phyloP scores from a whole-genome alignment of 345 rosid species.

The Luvunga scandens region DNA sequence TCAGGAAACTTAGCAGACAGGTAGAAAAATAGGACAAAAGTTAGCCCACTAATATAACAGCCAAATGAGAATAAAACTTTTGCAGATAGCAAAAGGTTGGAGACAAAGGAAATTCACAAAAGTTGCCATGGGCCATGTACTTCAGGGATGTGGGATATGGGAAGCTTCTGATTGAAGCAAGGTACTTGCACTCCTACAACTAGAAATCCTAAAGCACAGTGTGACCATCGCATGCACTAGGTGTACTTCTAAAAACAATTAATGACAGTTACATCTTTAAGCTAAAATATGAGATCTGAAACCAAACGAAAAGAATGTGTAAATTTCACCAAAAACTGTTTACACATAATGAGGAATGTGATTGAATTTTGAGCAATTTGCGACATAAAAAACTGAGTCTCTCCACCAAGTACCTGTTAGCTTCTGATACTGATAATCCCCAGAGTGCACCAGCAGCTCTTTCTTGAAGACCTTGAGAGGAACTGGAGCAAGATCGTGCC shows the following conservation, averaged over 20 bases:
- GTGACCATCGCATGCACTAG: background rate
- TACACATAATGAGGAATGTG: background rate
- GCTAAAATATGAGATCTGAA: background rate
- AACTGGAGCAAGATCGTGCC: conserved; percentile 32
- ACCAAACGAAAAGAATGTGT: background rate
- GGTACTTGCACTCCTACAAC: background rate
- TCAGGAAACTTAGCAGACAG: background rate
- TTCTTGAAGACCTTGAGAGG: conserved; percentile 40
- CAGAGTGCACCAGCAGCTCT: conserved; percentile 43
- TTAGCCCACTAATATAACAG: background rate
- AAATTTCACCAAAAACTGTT: background rate
- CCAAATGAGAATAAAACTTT: background rate
- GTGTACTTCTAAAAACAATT: background rate
- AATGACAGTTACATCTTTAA: background rate
- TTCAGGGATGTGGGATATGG: background rate
- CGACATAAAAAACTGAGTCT: background rate
- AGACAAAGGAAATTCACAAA: background rate
- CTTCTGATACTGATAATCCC: conserved; percentile 43
- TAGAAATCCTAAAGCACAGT: background rate
- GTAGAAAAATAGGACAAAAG: background rate
- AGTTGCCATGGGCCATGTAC: background rate
- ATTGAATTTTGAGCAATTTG: background rate
- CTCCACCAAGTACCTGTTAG: conserved; percentile 10
- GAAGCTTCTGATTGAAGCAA: background rate
- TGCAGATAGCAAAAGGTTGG: background rate